Evolutionary conservation across 2,329 filamentous ascomycete species (phyloP).

Genomic region (Cordyceps fumosorosea): DNA sequence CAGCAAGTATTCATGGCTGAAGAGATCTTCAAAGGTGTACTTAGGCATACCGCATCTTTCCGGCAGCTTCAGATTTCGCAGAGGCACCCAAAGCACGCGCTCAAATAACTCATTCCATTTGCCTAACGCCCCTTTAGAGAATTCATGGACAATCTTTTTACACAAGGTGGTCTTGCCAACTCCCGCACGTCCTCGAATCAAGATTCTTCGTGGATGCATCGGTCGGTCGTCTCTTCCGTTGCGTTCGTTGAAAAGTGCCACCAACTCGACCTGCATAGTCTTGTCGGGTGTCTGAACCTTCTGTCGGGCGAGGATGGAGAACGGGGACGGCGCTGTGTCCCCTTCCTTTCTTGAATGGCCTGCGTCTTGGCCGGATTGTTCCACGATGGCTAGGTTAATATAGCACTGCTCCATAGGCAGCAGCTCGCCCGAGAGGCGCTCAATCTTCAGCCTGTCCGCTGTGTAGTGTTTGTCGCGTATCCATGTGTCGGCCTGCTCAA

Average conservation of each 20-base stretch:
- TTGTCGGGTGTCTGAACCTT: background rate
- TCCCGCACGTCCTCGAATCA: conserved; percentile 31
- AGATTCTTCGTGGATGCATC: conserved; percentile 23
- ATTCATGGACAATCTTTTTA: conserved; percentile 34
- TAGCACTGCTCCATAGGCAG: conserved; percentile 31
- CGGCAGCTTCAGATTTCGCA: conserved; percentile 31
- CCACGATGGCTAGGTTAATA: conserved; percentile 33
- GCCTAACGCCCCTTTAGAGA: too few relatives aligned
- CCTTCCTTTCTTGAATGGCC: too few relatives aligned
- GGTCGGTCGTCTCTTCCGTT: background rate
- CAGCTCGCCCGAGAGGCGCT: conserved; percentile 27
- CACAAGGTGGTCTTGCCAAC: conserved; percentile 36
- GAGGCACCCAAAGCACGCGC: conserved; percentile 32
- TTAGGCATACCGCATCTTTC: too few relatives aligned
- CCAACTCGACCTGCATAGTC: background rate
- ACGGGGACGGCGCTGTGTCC: too few relatives aligned
- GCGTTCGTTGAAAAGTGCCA: background rate
- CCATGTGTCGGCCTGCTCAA: conserved; percentile 16
- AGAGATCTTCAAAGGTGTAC: too few relatives aligned
- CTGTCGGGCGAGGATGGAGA: background rate
- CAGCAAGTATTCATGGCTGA: too few relatives aligned
- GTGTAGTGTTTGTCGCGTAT: conserved; percentile 22
- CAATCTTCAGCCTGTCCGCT: conserved; percentile 22
- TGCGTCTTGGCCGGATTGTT: conserved; percentile 16
- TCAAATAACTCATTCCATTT: too few relatives aligned